Evolutionary conservation across 805 yeast genomes (phyloP), one percentile per base, ranked within the genome.

Genomic region (Phaffomyces antillensis): DNA sequence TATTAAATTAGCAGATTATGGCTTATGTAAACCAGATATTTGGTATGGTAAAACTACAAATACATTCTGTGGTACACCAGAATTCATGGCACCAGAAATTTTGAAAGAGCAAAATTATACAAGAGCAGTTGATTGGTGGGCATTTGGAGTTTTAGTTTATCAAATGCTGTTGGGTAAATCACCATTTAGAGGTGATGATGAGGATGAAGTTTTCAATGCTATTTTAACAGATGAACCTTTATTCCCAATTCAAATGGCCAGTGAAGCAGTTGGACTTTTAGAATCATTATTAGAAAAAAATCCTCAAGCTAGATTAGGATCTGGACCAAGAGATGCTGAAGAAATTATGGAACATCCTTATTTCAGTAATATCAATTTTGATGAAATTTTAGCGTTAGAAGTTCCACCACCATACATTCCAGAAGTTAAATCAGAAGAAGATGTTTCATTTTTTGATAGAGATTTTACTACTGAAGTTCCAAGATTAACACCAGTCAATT

Each of bases 101-200:
- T 72, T 93, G 59, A 82, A 87, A 52, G 98, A 93, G 44, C 95
- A 90, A 64, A 85, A 82, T 48, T 93, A 93, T 59, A 93, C 89
- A 43, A 80, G 95, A 59, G 85, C 93, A 35, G 99, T 93, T 44
- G 99, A 93, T 67, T 93, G 99, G 99, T 93, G 99, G 99, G 98
- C 99, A 1, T 88, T 90, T 72, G 99, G 99, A 46, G 98, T 93
- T 26, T 73, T 93, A 52, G 71, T 93, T 52, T 93, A 91, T 65
- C 99, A 93, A 66, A 93, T 93, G 99, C 72, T 93, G 46, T 73
- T 93, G 47, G 93, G 96, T 42, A 96, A 91, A 65, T 86, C 96
- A 8, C 99, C 99, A 33, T 93, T 93, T 68, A 83, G 91, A 53
- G 99, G 99, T 53, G 96, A 90, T 54, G 96, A 87, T 60, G 95